These are phyloP conservation scores for Meyerozyma athensensis DNA, from an alignment of 1,139 yeast species.

Conservation along the genomic window DNA sequence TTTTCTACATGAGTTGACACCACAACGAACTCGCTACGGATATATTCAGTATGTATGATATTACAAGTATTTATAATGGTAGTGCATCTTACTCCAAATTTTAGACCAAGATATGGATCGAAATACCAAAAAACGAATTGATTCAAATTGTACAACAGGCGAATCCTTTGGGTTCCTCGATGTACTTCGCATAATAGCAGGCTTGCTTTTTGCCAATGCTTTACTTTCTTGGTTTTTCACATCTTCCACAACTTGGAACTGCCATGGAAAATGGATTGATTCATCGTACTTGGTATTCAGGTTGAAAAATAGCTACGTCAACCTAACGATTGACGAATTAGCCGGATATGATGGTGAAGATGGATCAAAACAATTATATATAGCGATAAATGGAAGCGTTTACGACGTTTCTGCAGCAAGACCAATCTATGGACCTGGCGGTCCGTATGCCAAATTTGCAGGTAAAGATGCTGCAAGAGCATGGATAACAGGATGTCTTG, in stretches of 20 bases:
- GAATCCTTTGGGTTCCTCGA: conserved; percentile 31
- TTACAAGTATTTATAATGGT: conserved; percentile 1
- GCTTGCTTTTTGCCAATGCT: conserved; percentile 44
- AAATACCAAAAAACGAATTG: background rate
- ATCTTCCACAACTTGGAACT: conserved; percentile 48
- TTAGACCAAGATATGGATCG: too few species aligned
- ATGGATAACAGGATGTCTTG: conserved; percentile 72
- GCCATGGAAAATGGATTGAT: conserved; percentile 49
- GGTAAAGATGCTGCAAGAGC: conserved; percentile 75
- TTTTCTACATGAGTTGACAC: conserved; percentile 26
- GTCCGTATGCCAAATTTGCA: conserved; percentile 55
- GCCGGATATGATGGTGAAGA: conserved; percentile 51
- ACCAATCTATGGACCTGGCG: conserved; percentile 60
- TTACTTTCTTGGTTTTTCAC: conserved; percentile 50
- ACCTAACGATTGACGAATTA: conserved; percentile 46
- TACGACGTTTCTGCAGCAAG: conserved; percentile 63
- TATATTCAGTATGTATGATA: background rate
- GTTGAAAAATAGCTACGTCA: conserved; percentile 16
- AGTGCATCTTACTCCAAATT: background rate
- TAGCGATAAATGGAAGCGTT: conserved; percentile 64
- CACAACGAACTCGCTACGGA: background rate
- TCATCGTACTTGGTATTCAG: conserved; percentile 33
- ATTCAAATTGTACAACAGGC: too few species aligned
- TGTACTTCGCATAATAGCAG: conserved; percentile 40
- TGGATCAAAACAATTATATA: conserved; percentile 48